These are phyloP conservation scores for Marasmius tenuissimus DNA, from an alignment of 1,284 basidiomycete species.

Conservation along the genomic window DNA sequence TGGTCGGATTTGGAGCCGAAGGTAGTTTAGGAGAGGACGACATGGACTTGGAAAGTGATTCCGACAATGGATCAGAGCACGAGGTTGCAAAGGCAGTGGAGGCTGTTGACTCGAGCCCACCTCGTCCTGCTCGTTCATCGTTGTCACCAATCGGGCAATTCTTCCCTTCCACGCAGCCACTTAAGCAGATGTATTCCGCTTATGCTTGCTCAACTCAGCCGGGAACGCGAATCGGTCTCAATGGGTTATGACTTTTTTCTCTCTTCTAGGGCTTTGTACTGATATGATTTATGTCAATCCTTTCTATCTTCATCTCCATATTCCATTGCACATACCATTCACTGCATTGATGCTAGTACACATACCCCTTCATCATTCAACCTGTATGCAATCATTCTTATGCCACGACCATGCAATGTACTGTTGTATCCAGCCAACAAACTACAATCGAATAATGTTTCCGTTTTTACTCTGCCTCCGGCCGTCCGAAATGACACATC, in stretches of 20 bases:
- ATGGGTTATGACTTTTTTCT: neutral
- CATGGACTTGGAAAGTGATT: neutral
- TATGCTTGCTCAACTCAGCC: neutral
- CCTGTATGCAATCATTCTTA: no score
- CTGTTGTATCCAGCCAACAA: no score
- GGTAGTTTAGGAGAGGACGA: neutral
- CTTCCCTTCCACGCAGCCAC: neutral
- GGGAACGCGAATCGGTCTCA: neutral
- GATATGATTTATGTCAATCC: neutral
- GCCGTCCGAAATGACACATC: no score
- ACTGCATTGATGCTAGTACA: no score
- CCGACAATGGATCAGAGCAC: neutral
- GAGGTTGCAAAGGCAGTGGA: neutral
- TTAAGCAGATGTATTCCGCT: neutral
- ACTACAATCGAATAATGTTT: no score
- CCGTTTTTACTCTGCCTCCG: no score
- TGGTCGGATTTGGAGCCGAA: neutral
- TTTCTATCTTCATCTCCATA: neutral
- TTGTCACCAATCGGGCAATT: neutral
- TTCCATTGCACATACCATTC: neutral
- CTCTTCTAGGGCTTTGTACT: neutral
- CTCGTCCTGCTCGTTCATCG: neutral
- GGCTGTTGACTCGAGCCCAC: neutral
- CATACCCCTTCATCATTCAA: no score
- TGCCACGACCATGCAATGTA: no score